A percentile compares a stretch with the other conserved stretches of the same genome.
These are phyloP conservation scores for Astragalus membranaceus DNA, from an alignment of 306 rosid genomes.

Conservation along the genomic window DNA sequence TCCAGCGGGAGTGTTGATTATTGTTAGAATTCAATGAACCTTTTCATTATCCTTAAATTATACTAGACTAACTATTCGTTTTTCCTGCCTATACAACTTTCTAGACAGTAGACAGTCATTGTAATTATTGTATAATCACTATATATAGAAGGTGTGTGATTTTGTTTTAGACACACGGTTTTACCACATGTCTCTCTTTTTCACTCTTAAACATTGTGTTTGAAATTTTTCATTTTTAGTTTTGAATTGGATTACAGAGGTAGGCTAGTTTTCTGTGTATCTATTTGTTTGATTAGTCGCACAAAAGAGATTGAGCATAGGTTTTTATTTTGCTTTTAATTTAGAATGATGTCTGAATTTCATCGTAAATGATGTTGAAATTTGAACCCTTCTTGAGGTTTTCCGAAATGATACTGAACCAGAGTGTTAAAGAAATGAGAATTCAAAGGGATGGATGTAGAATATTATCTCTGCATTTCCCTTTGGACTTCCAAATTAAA, in stretches of 20 bases:
- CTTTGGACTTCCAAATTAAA: too few relatives aligned
- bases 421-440: not conserved
- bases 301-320: not conserved
- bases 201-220: too few relatives aligned
- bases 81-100: not conserved
- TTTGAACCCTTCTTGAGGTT: not conserved
- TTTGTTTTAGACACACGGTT: too few relatives aligned
- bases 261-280: not conserved
- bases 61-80: not conserved
- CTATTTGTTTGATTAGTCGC: not conserved
- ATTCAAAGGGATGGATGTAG: too few relatives aligned
- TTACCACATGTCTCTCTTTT: too few relatives aligned
- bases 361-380: not conserved
- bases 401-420: not conserved
- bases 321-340: not conserved
- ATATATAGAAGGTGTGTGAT: too few relatives aligned
- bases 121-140: too few relatives aligned
- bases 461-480: too few relatives aligned
- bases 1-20: too few relatives aligned
- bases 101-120: not conserved
- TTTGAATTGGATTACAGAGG: too few relatives aligned
- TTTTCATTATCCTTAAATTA: too few relatives aligned
- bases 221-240: too few relatives aligned
- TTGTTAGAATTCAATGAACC: not conserved
- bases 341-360: not conserved